Evolutionary conservation across 306 rosid species (phyloP), one percentile per base, ranked within the genome.

Genomic region (Prunus persica): DNA sequence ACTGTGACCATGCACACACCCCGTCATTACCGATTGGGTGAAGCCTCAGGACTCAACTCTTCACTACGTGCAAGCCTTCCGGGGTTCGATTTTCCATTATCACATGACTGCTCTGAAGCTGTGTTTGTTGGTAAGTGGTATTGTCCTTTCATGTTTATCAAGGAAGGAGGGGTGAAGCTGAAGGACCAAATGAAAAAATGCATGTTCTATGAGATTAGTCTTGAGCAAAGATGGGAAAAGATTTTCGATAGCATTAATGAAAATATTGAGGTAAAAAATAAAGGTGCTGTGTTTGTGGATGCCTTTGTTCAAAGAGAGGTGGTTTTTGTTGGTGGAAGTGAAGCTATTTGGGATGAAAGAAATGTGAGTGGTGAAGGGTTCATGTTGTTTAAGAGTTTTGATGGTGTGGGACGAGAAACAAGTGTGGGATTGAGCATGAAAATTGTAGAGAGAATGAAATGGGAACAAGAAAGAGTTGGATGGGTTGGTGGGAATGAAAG

Each of bases 111-210:
- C 50, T 82, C 89, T 8, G 76, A 81, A 28, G 24, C 74, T 34
- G 78, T 86, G 65, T 81, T 47, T 68, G 90, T 91, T 24, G 98
- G 96, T n/a, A 91, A 85, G 74, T 91, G 98, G 96, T 85, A 93
- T 25, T 71, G 85, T 57, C 98, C 96, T 78, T 86, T 90, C 38
- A 75, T 87, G 80, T 90, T 93, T 58, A 30, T 93, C 46, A 84
- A 74, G 80, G 98, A 87, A 67, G 84, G 91, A 67, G 84, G 84
- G 64, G 34, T 87, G 86, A 82, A 64, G 50, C 51, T 86, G 76
- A 86, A 67, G 55, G 82, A 85, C 71, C 88, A 86, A 54, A 78
- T 86, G 82, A 80, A 78, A 15, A 80, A 66, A 8, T 76, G 91
- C 15, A 78, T 80, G 87, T 91, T 86, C 49, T 89, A 93, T 68